These are phyloP conservation scores for Aureobasidium subglaciale DNA, from an alignment of 2,329 filamentous ascomycete genomes.

Conservation along the genomic window DNA sequence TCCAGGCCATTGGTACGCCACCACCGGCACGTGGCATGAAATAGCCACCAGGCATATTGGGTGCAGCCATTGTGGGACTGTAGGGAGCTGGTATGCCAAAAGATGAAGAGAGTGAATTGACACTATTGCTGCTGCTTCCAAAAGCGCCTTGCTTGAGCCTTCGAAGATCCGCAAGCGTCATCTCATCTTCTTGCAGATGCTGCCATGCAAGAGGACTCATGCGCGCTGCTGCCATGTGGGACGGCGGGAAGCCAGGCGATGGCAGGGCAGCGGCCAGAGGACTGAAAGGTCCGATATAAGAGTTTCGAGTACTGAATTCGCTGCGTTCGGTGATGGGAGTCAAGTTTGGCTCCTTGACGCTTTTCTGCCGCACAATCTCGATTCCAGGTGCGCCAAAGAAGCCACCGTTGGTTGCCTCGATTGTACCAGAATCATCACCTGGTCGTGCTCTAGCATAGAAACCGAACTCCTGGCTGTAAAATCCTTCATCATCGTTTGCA, in stretches of 20 bases:
- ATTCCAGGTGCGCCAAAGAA: conserved; percentile 76
- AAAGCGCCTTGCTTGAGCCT: conserved; percentile 9
- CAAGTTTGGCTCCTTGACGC: conserved; percentile 78
- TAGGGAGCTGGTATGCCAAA: neutral
- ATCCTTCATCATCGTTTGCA: conserved; percentile 85
- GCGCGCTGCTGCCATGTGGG: conserved; percentile 8
- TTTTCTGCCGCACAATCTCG: conserved; percentile 60
- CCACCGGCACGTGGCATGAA: conserved; percentile 7
- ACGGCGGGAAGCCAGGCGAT: conserved; percentile 7
- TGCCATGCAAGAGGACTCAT: conserved; percentile 16
- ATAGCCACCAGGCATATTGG: conserved; percentile 5
- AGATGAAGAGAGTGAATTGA: conserved; percentile 8
- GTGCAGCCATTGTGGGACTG: neutral
- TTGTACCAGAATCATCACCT: conserved; percentile 40
- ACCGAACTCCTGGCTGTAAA: conserved; percentile 93
- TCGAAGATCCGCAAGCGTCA: conserved; percentile 15
- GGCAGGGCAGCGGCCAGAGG: conserved; percentile 8
- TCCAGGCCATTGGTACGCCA: conserved; percentile 22
- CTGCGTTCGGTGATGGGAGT: conserved; percentile 95
- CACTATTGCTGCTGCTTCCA: conserved; percentile 15
- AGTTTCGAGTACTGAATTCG: conserved; percentile 93
- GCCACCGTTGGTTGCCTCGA: conserved; percentile 69
- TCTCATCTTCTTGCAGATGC: conserved; percentile 17
- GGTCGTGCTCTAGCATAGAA: conserved; percentile 64
- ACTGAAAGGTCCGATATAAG: conserved; percentile 50